These are phyloP conservation scores for Gossypium bickii DNA, from an alignment of 345 rosid genomes.

Conservation along the genomic window DNA sequence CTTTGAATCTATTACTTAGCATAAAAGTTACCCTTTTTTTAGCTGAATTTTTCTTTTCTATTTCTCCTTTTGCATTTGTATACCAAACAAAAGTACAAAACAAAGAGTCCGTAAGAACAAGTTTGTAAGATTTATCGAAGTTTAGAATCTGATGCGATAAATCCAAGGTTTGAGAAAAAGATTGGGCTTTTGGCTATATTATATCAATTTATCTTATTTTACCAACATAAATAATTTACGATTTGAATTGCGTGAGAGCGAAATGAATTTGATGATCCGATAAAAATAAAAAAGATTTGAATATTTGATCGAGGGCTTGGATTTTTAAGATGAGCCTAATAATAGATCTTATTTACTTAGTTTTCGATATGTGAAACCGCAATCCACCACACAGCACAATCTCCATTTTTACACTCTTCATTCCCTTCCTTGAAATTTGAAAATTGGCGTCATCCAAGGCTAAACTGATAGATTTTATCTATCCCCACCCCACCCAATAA, in stretches of 20 bases:
- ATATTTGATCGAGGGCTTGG: background rate
- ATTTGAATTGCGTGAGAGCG: background rate
- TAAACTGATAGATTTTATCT: too few relatives aligned
- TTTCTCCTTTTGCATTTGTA: background rate
- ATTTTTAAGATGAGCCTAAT: background rate
- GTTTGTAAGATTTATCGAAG: background rate
- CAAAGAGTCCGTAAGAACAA: background rate
- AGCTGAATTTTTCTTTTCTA: background rate
- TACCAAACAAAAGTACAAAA: background rate
- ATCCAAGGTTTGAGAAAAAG: background rate
- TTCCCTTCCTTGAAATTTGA: too few relatives aligned
- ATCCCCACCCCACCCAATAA: too few relatives aligned
- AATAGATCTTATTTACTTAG: background rate
- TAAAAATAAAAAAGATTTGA: too few relatives aligned
- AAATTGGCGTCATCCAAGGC: too few relatives aligned
- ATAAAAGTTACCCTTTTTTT: background rate
- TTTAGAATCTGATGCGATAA: background rate
- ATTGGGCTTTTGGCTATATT: slow-evolving; percentile 1
- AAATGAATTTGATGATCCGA: background rate
- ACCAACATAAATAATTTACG: background rate
- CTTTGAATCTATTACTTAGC: background rate
- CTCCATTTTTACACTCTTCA: too few relatives aligned
- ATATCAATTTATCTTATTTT: background rate
- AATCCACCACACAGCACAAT: too few relatives aligned
- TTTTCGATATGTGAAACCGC: background rate